Conservation (phyloP, 306 rosid species). For the Elaeagnus macrophylla region DNA sequence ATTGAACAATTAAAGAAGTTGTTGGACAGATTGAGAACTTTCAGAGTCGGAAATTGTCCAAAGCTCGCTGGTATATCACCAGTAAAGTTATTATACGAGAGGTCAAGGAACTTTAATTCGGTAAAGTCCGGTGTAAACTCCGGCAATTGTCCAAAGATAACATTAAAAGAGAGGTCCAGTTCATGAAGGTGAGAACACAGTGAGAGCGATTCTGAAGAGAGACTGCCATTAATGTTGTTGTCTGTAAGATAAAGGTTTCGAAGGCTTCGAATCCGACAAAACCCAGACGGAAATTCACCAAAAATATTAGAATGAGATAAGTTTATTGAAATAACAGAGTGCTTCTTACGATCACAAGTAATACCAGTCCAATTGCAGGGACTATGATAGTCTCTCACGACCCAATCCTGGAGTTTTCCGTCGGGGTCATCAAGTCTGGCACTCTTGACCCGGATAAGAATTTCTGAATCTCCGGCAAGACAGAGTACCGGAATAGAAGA, state of each 20-base stretch:
- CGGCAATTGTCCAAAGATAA: constrained; percentile 49
- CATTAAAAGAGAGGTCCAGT: constrained; percentile 45
- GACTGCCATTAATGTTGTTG: constrained; percentile 31
- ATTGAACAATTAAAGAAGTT: constrained; percentile 52
- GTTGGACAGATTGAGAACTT: constrained; percentile 18
- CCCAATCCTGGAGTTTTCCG: constrained; percentile 42
- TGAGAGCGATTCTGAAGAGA: constrained; percentile 33
- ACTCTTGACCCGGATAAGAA: constrained; percentile 49
- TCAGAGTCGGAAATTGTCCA: constrained; percentile 33
- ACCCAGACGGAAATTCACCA: constrained; percentile 53
- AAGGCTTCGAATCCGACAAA: constrained; percentile 60
- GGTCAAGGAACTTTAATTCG: constrained; percentile 33
- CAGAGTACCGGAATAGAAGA: constrained; percentile 8
- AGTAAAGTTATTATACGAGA: constrained; percentile 54
- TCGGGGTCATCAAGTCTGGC: constrained; percentile 41
- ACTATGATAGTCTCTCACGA: constrained; percentile 8
- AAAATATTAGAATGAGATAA: constrained; percentile 23
- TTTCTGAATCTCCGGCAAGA: constrained; percentile 28
- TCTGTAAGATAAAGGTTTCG: constrained; percentile 29
- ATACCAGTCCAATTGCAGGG: constrained; percentile 74
- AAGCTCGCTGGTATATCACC: constrained; percentile 59
- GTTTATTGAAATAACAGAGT: constrained; percentile 39
- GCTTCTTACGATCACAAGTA: constrained; percentile 34
- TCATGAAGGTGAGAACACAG: constrained; percentile 48
- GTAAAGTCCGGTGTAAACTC: constrained; percentile 33